Evolutionary conservation across 495 filamentous ascomycete species (phyloP).

Genomic region (Xylaria sp.): DNA sequence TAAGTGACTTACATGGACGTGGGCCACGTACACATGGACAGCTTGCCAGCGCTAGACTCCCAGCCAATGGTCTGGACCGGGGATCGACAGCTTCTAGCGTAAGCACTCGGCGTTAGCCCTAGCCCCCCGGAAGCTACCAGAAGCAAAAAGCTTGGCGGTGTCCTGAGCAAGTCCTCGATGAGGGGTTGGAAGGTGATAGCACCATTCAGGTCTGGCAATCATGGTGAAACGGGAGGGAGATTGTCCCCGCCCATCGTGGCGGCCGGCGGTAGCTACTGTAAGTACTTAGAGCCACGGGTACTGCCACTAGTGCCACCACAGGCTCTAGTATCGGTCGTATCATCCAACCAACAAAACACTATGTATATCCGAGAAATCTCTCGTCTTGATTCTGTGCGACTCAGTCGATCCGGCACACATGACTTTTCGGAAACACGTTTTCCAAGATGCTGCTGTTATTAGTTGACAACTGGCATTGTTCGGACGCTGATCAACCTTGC

Average conservation of each 20-base stretch:
- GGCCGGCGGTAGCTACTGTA: background rate
- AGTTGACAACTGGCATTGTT: background rate
- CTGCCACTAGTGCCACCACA: background rate
- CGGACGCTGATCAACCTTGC: background rate
- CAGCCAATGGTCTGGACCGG: conserved; percentile 13
- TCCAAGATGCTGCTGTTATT: background rate
- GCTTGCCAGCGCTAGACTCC: conserved; percentile 3
- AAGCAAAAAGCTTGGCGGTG: background rate
- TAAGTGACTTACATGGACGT: too few relatives aligned
- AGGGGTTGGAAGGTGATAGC: background rate
- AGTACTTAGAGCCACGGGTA: conserved; percentile 8
- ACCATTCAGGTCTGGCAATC: background rate
- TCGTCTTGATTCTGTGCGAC: background rate
- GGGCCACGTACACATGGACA: conserved; percentile 22
- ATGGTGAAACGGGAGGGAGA: conserved; percentile 13
- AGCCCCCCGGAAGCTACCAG: background rate
- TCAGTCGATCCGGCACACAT: background rate
- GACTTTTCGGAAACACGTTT: background rate
- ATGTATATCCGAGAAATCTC: background rate
- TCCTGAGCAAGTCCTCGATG: background rate
- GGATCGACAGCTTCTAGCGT: background rate
- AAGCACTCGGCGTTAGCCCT: background rate
- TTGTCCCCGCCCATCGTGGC: background rate
- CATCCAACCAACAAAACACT: background rate
- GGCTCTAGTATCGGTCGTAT: conserved; percentile 13